Base-by-base conservation (phyloP, 352 stramenopile species). In the Globisporangium cylindrosporum region DNA sequence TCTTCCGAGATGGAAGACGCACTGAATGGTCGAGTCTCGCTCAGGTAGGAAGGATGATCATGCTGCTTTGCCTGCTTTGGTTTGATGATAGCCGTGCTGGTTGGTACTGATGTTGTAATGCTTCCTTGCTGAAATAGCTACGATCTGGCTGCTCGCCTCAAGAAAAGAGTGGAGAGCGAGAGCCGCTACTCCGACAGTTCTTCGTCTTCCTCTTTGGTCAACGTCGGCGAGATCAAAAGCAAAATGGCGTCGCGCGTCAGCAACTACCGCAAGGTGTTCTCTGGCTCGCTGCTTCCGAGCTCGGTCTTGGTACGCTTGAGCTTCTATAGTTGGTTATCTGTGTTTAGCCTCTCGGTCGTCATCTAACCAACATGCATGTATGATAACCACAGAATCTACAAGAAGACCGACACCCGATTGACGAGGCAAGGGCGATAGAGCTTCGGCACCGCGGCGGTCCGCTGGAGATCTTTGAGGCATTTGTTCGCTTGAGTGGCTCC, bases 191-290 rank as follows among this genome's bases (percentile, higher is more conserved):
- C 36, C 18, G 58, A 66, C 64, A 24, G 24, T 51, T 24, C 43
- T 1, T 51, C 22, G 7, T 41, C 53, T 4, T n/a, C 57, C 1
- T 57, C 24, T 1, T 15, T 6, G 6, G 20, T 73, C 10, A 72
- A 62, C 0, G 49, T 84, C 10, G 64, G 75, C 25, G 43, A 78
- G 6, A 62, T 86, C 27, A 82, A 78, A 32, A 65, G 51, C 24
- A 88, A 88, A 54, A 86, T 88, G 80, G 72, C 71, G 9, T 69
- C 80, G 10, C 65, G 80, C 27, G 71, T 86, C 3, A 62, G 70
- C 46, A 74, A 70, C 3, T 85, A 80, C 46, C 55, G 56, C n/a
- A 79, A 56, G 20, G 72, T 69, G 9, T 88, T 86, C 62, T 73
- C 69, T 5, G 80, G 80, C 0, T 5, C 67, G 15, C 53, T 88